Percentiles rank a stretch among this genome's conserved stretches.
phyloP scores from a whole-genome alignment of 495 filamentous ascomycete genomes.

The Aspergillus wentii region DNA sequence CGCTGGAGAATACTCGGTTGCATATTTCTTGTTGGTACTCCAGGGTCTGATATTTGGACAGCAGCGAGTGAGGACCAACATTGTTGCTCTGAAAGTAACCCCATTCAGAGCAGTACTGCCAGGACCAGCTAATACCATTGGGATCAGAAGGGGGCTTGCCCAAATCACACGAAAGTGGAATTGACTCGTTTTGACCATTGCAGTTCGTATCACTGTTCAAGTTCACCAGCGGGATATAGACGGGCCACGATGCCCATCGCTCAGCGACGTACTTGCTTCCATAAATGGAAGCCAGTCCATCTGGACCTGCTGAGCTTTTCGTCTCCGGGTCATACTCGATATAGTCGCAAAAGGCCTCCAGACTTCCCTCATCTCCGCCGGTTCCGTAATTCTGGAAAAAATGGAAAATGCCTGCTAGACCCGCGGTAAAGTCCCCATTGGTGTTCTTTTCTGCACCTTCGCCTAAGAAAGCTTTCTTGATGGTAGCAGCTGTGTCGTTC shows the following conservation, averaged over 20 bases:
- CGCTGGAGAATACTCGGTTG: conserved; percentile 49
- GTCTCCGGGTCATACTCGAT: conserved; percentile 33
- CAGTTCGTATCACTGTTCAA: conserved; percentile 36
- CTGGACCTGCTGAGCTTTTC: conserved; percentile 15
- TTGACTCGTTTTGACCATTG: conserved; percentile 24
- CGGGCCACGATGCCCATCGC: conserved; percentile 43
- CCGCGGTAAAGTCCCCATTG: conserved; percentile 46
- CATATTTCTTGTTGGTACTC: conserved; percentile 46
- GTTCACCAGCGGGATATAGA: conserved; percentile 38
- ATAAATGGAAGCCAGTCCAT: conserved; percentile 33
- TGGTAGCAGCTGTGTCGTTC: conserved; percentile 25
- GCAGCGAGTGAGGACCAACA: conserved; percentile 39
- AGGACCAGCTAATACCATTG: conserved; percentile 47
- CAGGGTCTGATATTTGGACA: conserved; percentile 48
- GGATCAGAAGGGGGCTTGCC: conserved; percentile 25
- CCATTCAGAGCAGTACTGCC: conserved; percentile 59
- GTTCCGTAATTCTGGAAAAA: conserved; percentile 47
- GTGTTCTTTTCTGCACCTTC: conserved; percentile 41
- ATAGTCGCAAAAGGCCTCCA: conserved; percentile 44
- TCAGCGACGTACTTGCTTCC: conserved; percentile 39
- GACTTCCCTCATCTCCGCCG: conserved; percentile 29
- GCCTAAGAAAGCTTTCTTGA: conserved; percentile 50
- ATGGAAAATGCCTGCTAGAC: conserved; percentile 33
- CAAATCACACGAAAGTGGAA: conserved; percentile 33
- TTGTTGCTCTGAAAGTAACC: conserved; percentile 54